phyloP scores from a whole-genome alignment of 2,329 filamentous ascomycete species.

The Alternaria novae-zelandiae region DNA sequence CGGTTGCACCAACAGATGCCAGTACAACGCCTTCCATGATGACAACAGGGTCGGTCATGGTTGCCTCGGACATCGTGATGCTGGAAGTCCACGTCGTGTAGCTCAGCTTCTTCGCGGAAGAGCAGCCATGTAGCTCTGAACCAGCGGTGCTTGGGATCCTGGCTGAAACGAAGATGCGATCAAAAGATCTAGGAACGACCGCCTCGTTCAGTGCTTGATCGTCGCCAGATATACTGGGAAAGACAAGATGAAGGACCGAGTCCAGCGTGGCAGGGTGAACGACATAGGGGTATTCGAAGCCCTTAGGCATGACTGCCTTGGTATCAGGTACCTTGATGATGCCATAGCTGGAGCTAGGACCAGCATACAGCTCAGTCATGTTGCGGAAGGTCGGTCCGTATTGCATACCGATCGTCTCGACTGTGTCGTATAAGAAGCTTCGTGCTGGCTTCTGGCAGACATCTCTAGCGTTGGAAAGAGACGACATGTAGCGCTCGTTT shows the following conservation, averaged over 20 bases:
- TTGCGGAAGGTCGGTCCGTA: slow-evolving; percentile 16
- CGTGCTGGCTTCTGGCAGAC: slow-evolving; percentile 5
- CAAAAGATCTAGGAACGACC: slow-evolving; percentile 3
- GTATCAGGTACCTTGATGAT: slow-evolving; percentile 7
- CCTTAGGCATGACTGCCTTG: slow-evolving; percentile 4
- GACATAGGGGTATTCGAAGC: slow-evolving; percentile 2
- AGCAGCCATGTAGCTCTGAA: slow-evolving; percentile 3
- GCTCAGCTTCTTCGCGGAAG: slow-evolving; percentile 10
- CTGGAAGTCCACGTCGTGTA: slow-evolving; percentile 7
- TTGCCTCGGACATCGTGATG: slow-evolving; percentile 5
- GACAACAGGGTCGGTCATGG: slow-evolving; percentile 1
- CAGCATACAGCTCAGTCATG: slow-evolving; percentile 20
- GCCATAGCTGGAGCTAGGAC: not conserved
- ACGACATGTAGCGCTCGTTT: slow-evolving; percentile 1
- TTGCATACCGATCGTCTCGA: slow-evolving; percentile 8
- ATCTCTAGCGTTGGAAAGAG: not conserved
- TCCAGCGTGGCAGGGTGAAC: slow-evolving; percentile 12
- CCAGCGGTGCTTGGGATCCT: not conserved
- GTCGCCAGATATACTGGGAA: slow-evolving; percentile 14
- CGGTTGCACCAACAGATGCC: slow-evolving; percentile 3
- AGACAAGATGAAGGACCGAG: slow-evolving; percentile 5
- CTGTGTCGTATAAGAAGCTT: slow-evolving; percentile 12
- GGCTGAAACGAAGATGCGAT: slow-evolving; percentile 6
- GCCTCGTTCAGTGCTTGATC: slow-evolving; percentile 16
- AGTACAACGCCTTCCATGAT: slow-evolving; percentile 8